These are phyloP conservation scores for Gossypium aridum DNA, from an alignment of 441 rosid species.

Conservation along the genomic window DNA sequence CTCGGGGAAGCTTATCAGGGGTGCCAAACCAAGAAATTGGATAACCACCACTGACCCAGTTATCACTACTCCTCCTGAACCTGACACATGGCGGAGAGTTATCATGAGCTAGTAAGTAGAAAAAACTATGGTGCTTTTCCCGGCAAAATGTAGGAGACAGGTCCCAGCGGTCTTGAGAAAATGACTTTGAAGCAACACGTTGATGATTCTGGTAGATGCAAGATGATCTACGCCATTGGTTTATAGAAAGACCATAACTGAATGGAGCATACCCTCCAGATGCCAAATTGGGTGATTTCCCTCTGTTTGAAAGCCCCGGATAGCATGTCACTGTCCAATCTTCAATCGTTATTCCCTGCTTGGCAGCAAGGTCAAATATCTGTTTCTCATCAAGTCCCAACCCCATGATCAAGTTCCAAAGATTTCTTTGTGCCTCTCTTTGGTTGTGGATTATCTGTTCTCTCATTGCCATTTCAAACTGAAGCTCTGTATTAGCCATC, in stretches of 20 bases:
- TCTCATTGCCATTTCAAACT: conserved; percentile 93
- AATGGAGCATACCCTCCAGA: conserved; percentile 21
- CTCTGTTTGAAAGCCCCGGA: conserved; percentile 42
- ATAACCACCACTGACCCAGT: conserved; percentile 40
- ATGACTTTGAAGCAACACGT: conserved; percentile 34
- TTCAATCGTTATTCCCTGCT: conserved; percentile 78
- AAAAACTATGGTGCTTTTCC: conserved; percentile 66
- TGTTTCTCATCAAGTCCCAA: conserved; percentile 73
- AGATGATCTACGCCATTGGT: conserved; percentile 48
- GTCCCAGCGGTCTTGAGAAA: conserved; percentile 40
- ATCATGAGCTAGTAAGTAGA: conserved; percentile 47
- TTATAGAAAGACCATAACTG: conserved; percentile 28
- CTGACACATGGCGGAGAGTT: conserved; percentile 32
- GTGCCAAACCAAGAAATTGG: conserved; percentile 29
- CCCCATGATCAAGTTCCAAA: conserved; percentile 77
- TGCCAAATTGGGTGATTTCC: conserved; percentile 34
- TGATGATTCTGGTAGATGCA: conserved; percentile 42
- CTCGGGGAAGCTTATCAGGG: conserved; percentile 34
- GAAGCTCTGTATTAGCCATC: conserved; percentile 90
- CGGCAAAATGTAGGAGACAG: conserved; percentile 41
- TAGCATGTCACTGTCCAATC: conserved; percentile 50
- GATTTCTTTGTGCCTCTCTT: conserved; percentile 69
- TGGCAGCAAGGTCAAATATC: conserved; percentile 62
- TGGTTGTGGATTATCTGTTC: conserved; percentile 89
- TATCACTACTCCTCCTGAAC: conserved; percentile 38